phyloP scores from a whole-genome alignment of 192 early-diverging fungal species.

The Backusella tuberculispora region DNA sequence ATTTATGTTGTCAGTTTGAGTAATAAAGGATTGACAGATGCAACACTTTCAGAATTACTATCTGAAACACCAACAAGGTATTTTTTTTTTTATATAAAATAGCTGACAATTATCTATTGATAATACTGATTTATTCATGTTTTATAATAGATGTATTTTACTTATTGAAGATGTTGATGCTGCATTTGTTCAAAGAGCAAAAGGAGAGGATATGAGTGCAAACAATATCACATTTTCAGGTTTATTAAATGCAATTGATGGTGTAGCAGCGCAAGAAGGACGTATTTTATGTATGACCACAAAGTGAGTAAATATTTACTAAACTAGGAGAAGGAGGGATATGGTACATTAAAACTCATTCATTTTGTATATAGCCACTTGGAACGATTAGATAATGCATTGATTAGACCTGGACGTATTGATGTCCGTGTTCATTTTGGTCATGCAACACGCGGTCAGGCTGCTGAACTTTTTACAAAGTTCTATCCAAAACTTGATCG shows the following conservation, averaged over 20 bases:
- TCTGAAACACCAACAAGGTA: constrained; percentile 51
- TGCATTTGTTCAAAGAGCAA: constrained; percentile 63
- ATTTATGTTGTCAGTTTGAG: constrained; percentile 74
- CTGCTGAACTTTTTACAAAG: constrained; percentile 64
- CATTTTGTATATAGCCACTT: constrained; percentile 49
- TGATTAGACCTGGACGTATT: constrained; percentile 76
- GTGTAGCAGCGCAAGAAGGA: constrained; percentile 73
- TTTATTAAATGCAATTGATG: constrained; percentile 78
- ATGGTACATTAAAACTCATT: background rate
- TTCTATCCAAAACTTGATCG: constrained; percentile 57
- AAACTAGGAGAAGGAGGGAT: background rate
- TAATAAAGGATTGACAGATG: constrained; percentile 67
- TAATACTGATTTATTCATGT: background rate
- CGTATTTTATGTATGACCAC: constrained; percentile 80
- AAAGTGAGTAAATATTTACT: constrained; percentile 48
- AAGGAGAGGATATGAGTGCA: constrained; percentile 37
- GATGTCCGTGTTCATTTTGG: constrained; percentile 64
- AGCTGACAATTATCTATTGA: background rate
- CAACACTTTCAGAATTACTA: constrained; percentile 52
- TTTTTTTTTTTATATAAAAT: background rate
- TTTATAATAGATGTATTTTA: constrained; percentile 54
- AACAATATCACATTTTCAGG: constrained; percentile 50
- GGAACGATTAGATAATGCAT: constrained; percentile 71
- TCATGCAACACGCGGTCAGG: constrained; percentile 61
- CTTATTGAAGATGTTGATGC: constrained; percentile 79